Conservation (phyloP, 495 filamentous ascomycete genomes). For the Annulohypoxylon maeteangense region DNA sequence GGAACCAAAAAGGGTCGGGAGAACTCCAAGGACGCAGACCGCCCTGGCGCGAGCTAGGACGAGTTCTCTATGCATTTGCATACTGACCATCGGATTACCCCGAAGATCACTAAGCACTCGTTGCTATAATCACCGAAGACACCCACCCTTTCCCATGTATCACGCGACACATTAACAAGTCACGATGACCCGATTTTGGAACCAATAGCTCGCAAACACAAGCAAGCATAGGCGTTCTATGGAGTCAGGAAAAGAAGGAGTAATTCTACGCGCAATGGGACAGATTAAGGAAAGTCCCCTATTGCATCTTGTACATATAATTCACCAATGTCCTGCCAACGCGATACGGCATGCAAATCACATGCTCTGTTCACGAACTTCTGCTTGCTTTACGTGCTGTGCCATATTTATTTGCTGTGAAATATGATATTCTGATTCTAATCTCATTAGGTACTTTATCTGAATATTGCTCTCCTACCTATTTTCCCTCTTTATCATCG, state of each 20-base stretch:
- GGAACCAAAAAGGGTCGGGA: neutral
- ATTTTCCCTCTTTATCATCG: too few relatives aligned
- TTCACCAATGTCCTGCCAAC: conserved; percentile 26
- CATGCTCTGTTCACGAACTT: conserved; percentile 21
- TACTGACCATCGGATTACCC: neutral
- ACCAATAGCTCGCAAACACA: conserved; percentile 1
- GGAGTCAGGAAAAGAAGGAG: conserved; percentile 36
- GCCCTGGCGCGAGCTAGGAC: neutral
- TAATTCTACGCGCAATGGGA: neutral
- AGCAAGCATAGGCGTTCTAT: conserved; percentile 38
- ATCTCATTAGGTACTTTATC: neutral
- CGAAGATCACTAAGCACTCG: conserved; percentile 12
- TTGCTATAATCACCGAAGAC: conserved; percentile 4
- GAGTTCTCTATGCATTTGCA: conserved; percentile 3
- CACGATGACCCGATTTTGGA: conserved; percentile 24
- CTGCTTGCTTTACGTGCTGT: neutral
- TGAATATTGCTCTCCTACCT: neutral
- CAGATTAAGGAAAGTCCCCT: neutral
- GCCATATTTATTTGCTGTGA: neutral
- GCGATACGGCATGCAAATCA: conserved; percentile 11
- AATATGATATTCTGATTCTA: neutral
- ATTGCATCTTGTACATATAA: conserved; percentile 42
- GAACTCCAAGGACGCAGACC: neutral
- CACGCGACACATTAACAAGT: conserved; percentile 17
- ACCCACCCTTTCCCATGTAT: neutral